phyloP scores from a whole-genome alignment of 768 basidiomycete genomes.

The Macrolepiota fuliginosa region DNA sequence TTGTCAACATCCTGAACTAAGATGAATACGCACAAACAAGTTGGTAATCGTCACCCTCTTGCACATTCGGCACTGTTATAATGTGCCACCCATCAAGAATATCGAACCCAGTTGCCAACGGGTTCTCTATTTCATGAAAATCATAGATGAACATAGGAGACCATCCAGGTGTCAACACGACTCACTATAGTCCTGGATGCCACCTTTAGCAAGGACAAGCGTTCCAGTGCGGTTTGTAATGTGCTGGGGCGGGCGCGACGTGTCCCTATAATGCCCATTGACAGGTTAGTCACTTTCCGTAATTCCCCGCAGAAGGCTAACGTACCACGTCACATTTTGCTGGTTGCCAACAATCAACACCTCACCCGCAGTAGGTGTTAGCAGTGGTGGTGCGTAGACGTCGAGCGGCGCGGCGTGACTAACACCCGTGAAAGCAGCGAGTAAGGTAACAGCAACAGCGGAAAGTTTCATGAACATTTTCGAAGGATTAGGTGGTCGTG shows the following conservation, averaged over 20 bases:
- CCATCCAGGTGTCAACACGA: background rate
- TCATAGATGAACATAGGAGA: background rate
- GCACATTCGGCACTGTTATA: constrained; percentile 27
- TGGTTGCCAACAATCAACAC: background rate
- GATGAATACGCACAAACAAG: constrained; percentile 25
- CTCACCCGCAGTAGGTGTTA: background rate
- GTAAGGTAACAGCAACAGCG: background rate
- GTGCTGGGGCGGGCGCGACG: constrained; percentile 18
- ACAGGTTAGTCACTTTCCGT: background rate
- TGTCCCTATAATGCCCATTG: constrained; percentile 25
- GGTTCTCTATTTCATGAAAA: constrained; percentile 14
- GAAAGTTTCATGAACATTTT: constrained; percentile 6
- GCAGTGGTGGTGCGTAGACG: background rate
- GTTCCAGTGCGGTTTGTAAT: constrained; percentile 30
- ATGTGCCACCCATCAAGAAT: constrained; percentile 23
- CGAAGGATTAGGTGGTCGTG: background rate
- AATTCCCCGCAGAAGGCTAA: background rate
- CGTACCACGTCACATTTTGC: constrained; percentile 3
- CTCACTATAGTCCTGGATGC: constrained; percentile 23
- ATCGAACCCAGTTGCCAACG: constrained; percentile 22
- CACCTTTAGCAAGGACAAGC: constrained; percentile 25
- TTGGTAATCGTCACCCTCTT: constrained; percentile 26
- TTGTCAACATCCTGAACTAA: background rate
- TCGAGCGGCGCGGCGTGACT: background rate
- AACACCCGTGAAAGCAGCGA: constrained; percentile 1